phyloP scores from a whole-genome alignment of 1,139 yeast genomes.

The Blastobotrys buckinghamii region DNA sequence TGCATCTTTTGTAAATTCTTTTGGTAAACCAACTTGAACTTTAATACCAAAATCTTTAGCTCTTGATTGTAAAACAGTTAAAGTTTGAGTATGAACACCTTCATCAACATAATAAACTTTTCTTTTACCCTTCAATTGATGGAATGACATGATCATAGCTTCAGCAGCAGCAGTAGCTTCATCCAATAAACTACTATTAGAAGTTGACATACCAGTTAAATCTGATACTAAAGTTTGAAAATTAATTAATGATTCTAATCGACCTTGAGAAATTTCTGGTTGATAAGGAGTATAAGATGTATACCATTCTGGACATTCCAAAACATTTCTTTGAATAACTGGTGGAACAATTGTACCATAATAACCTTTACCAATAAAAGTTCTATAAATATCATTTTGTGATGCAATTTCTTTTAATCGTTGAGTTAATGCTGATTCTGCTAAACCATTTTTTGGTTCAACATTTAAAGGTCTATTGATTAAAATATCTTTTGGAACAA shows the following conservation, averaged over 20 bases:
- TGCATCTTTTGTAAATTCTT: slow-evolving; percentile 37
- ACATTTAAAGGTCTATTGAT: slow-evolving; percentile 60
- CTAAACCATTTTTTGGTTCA: slow-evolving; percentile 61
- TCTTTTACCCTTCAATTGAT: slow-evolving; percentile 62
- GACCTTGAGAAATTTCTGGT: slow-evolving; percentile 96
- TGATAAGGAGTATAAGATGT: slow-evolving; percentile 98
- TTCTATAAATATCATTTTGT: slow-evolving; percentile 63
- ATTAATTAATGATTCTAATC: slow-evolving; percentile 82
- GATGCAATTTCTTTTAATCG: slow-evolving; percentile 64
- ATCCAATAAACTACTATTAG: slow-evolving; percentile 90
- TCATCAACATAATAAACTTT: slow-evolving; percentile 64
- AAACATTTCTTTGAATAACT: slow-evolving; percentile 83
- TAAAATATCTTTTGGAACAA: slow-evolving; percentile 73
- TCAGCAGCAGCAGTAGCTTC: slow-evolving; percentile 99
- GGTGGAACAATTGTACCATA: slow-evolving; percentile 88
- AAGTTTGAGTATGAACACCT: slow-evolving; percentile 79
- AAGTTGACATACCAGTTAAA: slow-evolving; percentile 85
- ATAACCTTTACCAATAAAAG: slow-evolving; percentile 91
- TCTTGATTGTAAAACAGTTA: slow-evolving; percentile 70
- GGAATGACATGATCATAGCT: slow-evolving; percentile 84
- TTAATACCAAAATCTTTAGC: slow-evolving; percentile 71
- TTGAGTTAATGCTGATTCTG: slow-evolving; percentile 74
- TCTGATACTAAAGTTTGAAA: slow-evolving; percentile 87
- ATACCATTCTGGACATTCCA: slow-evolving; percentile 97
- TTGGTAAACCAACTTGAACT: slow-evolving; percentile 53